Base-by-base conservation (phyloP, 2,329 filamentous ascomycete species). In the Talaromyces sp. region DNA sequence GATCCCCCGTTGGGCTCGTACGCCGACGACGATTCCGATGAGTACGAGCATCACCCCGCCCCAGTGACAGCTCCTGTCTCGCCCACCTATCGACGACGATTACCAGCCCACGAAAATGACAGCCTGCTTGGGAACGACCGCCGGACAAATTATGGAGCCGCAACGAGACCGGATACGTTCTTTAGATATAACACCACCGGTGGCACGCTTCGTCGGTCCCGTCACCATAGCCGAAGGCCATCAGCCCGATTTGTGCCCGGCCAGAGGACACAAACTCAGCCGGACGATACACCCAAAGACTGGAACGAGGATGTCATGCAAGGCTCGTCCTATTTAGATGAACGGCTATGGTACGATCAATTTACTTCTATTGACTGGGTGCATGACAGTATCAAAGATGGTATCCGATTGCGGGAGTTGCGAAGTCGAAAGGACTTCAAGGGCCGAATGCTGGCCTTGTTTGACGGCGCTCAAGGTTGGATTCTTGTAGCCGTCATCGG, bases 361-460 rank as follows among this genome's bases (percentile, higher is more conserved):
- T 97, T 97, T 73, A 97, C 93, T 6, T 96, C 92, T 7, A 97
- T 92, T 63, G 94, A 99, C 77, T 99, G 95, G 95, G 93, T 99
- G 0, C 94, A 97, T 75, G 95, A 99, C 78, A 93, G 90, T 76
- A 97, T 99, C 70, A 92, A 93, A 72, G 95, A 98, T 78, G 92
- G 93, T 10, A 92, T 93, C 72, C 90, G 95, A 31, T 88, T 96
- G 59, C 95, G 96, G 76, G 89, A 89, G 62, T 84, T 99, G 45
- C 87, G 92, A 59, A 89, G 86, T 71, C 85, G 93, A 58, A 96
- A 90, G 75, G 95, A 94, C 78, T 85, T 97, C 67, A 89, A 89
- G 74, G 94, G 94, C n/a, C 88, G 90, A 57, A 70, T 96, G 15
- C 81, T 87, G 54, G 86, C 91, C 1, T 85, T 90, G 72, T 91